phyloP scores from a whole-genome alignment of 2,329 filamentous ascomycete genomes.

The Xylariales sp. region DNA sequence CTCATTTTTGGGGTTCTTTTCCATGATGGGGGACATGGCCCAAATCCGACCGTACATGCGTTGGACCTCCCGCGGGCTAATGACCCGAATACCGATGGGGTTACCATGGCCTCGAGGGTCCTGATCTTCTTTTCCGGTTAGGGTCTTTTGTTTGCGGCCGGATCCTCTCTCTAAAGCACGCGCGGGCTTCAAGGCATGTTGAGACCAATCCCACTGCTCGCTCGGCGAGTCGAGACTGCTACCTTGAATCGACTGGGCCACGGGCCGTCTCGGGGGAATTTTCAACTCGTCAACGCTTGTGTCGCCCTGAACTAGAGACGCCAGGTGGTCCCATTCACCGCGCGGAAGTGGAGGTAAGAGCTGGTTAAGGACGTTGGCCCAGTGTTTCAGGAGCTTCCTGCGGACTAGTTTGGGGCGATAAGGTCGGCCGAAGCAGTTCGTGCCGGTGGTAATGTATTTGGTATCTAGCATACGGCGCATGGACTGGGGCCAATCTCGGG shows the following conservation, averaged over 20 bases:
- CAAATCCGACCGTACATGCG: constrained; percentile 55
- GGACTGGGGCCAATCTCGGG: constrained; percentile 43
- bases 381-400: constrained; percentile 61
- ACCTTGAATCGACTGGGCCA: constrained; percentile 40
- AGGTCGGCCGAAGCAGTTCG: constrained; percentile 63
- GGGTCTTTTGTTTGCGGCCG: constrained; percentile 51
- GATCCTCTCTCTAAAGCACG: constrained; percentile 54
- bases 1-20: constrained; percentile 44
- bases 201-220: constrained; percentile 57
- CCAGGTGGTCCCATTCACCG: constrained; percentile 67
- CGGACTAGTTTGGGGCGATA: constrained; percentile 54
- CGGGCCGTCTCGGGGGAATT: constrained; percentile 53
- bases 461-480: constrained; percentile 52
- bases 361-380: constrained; percentile 58
- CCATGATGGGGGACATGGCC: constrained; percentile 52
- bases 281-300: constrained; percentile 52
- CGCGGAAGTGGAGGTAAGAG: constrained; percentile 65
- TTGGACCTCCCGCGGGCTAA: constrained; percentile 57
- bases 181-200: constrained; percentile 55
- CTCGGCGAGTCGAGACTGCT: not conserved
- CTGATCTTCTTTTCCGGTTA: constrained; percentile 53
- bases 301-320: constrained; percentile 57
- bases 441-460: constrained; percentile 52
- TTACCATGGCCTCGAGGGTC: constrained; percentile 52
- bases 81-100: constrained; percentile 50